These are phyloP conservation scores for Phallus indusiatus DNA, from an alignment of 768 basidiomycete genomes.

Conservation along the genomic window DNA sequence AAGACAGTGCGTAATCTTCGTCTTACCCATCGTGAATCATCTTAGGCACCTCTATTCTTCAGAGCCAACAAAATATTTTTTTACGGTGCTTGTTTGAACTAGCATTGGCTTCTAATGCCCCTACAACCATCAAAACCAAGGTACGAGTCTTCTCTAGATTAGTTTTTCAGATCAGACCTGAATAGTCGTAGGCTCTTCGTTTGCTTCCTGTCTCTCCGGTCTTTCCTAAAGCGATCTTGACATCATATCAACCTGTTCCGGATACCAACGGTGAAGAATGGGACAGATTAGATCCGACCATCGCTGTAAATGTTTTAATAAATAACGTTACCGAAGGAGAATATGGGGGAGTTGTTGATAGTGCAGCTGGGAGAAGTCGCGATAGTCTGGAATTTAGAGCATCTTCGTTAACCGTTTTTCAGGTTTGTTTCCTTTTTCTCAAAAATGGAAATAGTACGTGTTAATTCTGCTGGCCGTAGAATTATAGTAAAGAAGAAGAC, in stretches of 20 bases:
- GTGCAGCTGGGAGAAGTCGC: slow-evolving; percentile 41
- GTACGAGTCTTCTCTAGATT: slow-evolving; percentile 27
- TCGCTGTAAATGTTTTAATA: slow-evolving; percentile 75
- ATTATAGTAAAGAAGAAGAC: slow-evolving; percentile 69
- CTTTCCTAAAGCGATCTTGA: slow-evolving; percentile 56
- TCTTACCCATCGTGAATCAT: not conserved
- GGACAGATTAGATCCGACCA: slow-evolving; percentile 75
- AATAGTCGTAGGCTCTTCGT: slow-evolving; percentile 38
- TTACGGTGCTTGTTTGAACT: slow-evolving; percentile 80
- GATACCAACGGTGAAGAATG: slow-evolving; percentile 87
- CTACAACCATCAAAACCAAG: slow-evolving; percentile 79
- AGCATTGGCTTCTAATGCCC: slow-evolving; percentile 89
- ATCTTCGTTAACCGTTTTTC: slow-evolving; percentile 74
- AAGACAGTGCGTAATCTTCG: slow-evolving; percentile 37
- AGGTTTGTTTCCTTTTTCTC: slow-evolving; percentile 38
- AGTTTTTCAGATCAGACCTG: not conserved
- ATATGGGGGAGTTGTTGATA: slow-evolving; percentile 46
- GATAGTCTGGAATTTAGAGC: slow-evolving; percentile 67
- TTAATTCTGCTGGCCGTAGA: slow-evolving; percentile 30
- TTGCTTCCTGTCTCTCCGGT: slow-evolving; percentile 45
- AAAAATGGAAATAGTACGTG: not conserved
- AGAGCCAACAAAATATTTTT: slow-evolving; percentile 49
- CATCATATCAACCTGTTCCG: slow-evolving; percentile 68
- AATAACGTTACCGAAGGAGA: slow-evolving; percentile 83
- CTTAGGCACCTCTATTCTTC: not conserved